These are phyloP conservation scores for Arxiozyma telluris DNA, from an alignment of 1,139 yeast genomes.

Conservation along the genomic window DNA sequence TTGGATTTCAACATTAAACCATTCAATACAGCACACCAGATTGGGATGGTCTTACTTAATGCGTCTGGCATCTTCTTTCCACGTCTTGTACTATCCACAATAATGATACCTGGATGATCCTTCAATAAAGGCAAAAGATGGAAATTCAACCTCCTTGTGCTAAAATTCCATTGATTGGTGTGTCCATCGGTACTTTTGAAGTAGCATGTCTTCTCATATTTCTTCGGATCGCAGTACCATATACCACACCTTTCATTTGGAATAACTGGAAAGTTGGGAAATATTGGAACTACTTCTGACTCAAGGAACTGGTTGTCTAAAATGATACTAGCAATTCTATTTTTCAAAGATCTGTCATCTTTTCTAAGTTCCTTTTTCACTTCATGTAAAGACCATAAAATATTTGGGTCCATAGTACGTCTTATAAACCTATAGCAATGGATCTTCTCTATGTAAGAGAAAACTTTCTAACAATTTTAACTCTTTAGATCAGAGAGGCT, in stretches of 20 bases:
- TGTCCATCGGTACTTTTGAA: constrained; percentile 93
- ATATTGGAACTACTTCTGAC: constrained; percentile 27
- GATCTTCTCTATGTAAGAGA: no score
- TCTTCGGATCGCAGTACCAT: constrained; percentile 60
- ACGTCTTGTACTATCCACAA: constrained; percentile 79
- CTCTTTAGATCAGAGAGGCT: no score
- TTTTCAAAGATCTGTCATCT: constrained; percentile 48
- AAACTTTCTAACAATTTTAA: no score
- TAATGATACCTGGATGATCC: constrained; percentile 39
- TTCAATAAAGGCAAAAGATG: constrained; percentile 49
- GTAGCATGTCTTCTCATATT: constrained; percentile 44
- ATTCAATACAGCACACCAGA: constrained; percentile 83
- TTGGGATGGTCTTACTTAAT: constrained; percentile 74
- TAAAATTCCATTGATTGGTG: constrained; percentile 68
- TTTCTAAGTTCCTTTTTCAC: constrained; percentile 34
- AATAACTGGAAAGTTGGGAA: constrained; percentile 36
- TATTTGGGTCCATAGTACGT: neutral
- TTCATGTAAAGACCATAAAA: constrained; percentile 2
- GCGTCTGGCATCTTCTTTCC: constrained; percentile 87
- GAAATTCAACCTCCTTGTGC: constrained; percentile 61
- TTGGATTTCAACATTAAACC: constrained; percentile 35
- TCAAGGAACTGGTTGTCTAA: constrained; percentile 46
- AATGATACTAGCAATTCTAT: constrained; percentile 62
- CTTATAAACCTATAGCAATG: no score
- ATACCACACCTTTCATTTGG: constrained; percentile 84